phyloP scores from a whole-genome alignment of 768 basidiomycete genomes.

The Gloeopeniophorella convolvens region DNA sequence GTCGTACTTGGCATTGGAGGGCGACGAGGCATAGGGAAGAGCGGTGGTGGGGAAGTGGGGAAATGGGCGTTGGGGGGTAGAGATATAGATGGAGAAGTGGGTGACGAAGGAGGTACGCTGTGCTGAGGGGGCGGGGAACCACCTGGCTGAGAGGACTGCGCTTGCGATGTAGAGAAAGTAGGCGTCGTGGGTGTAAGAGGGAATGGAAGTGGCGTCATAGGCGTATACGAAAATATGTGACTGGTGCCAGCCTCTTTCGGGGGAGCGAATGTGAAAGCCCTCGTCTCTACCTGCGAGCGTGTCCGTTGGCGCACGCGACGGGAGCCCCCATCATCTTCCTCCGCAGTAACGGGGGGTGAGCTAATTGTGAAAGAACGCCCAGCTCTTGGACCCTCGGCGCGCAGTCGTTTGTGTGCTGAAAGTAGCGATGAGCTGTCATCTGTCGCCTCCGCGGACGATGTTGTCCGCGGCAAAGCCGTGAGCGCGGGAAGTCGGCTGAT shows the following conservation, averaged over 20 bases:
- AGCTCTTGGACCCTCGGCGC: constrained; percentile 12
- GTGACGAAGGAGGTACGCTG: background rate
- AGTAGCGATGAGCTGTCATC: constrained; percentile 12
- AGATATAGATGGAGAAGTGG: background rate
- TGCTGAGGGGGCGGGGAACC: background rate
- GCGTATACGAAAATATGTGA: constrained; percentile 2
- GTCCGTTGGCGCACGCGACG: constrained; percentile 9
- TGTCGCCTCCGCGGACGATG: background rate
- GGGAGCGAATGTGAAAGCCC: constrained; percentile 11
- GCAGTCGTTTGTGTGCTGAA: constrained; percentile 13
- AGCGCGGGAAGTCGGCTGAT: constrained; percentile 7
- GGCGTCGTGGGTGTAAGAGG: constrained; percentile 2
- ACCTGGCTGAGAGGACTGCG: background rate
- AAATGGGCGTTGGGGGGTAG: background rate
- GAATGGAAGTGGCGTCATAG: constrained; percentile 17
- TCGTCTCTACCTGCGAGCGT: constrained; percentile 3
- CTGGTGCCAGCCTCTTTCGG: background rate
- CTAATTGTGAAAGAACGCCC: constrained; percentile 15
- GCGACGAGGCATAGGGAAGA: constrained; percentile 18
- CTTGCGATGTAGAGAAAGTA: background rate
- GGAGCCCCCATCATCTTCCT: constrained; percentile 7
- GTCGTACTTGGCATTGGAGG: constrained; percentile 23
- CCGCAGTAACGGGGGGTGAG: constrained; percentile 1
- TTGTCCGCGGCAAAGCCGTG: background rate
- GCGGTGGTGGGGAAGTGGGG: background rate